Conservation (phyloP, 73 alveolate species). For the Breviolum minutum region DNA sequence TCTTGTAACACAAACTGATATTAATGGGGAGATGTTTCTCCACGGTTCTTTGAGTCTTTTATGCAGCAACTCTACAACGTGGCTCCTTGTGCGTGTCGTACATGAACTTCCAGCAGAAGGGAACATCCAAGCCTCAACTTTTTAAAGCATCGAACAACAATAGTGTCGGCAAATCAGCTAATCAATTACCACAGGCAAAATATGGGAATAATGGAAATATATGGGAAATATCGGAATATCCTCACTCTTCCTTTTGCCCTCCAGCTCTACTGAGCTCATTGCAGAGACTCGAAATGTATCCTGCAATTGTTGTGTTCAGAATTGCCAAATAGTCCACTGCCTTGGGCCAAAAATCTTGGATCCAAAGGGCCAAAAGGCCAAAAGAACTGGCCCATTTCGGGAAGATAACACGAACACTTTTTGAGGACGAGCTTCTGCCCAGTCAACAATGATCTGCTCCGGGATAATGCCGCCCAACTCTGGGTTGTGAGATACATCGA, state of each 20-base stretch:
- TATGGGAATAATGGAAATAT: too few relatives aligned
- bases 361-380: neutral
- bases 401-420: neutral
- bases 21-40: too few relatives aligned
- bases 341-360: neutral
- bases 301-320: slow-evolving; percentile 78
- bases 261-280: neutral
- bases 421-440: slow-evolving; percentile 44
- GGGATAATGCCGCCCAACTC: slow-evolving; percentile 76
- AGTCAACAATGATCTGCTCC: slow-evolving; percentile 87
- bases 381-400: neutral
- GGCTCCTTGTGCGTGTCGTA: slow-evolving; percentile 88
- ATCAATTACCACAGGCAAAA: too few relatives aligned
- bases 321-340: slow-evolving; percentile 68
- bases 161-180: too few relatives aligned
- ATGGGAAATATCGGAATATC: too few relatives aligned
- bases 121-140: slow-evolving; percentile 64
- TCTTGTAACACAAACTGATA: too few relatives aligned
- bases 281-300: slow-evolving; percentile 73
- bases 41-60: too few relatives aligned
- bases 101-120: slow-evolving; percentile 93
- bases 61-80: neutral
- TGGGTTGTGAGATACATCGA: slow-evolving; percentile 93
- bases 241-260: too few relatives aligned
- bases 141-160: neutral